phyloP scores from a whole-genome alignment of 257 asterid genomes.

The Capsicum rhomboideum region DNA sequence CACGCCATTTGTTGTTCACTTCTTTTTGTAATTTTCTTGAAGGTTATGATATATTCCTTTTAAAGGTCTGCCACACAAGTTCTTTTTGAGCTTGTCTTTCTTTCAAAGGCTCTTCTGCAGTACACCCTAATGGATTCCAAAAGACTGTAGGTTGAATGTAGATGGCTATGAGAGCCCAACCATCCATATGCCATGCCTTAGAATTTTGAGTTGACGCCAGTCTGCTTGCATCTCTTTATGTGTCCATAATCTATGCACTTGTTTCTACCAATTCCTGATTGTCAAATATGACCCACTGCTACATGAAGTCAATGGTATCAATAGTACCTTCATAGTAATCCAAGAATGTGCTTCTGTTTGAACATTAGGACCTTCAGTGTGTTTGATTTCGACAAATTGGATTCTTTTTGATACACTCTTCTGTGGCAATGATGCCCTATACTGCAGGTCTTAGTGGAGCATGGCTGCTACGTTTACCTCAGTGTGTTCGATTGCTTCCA shows the following conservation, averaged over 20 bases:
- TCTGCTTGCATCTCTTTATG: background rate
- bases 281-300: background rate
- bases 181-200: background rate
- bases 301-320: background rate
- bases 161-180: background rate
- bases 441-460: background rate
- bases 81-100: background rate
- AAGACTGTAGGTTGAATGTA: background rate
- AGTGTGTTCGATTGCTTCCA: slow-evolving; percentile 1
- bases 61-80: background rate
- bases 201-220: background rate
- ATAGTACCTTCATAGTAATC: background rate
- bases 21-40: background rate
- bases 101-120: background rate
- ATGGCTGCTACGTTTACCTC: background rate
- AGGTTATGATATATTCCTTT: background rate
- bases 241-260: background rate
- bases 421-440: background rate
- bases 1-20: background rate
- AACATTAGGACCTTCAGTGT: background rate
- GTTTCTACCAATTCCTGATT: background rate
- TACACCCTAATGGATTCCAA: background rate
- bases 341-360: background rate
- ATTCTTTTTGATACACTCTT: background rate
- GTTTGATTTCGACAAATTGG: background rate